phyloP scores from a whole-genome alignment of 2,329 filamentous ascomycete genomes.

The Bipolaris oryzae region DNA sequence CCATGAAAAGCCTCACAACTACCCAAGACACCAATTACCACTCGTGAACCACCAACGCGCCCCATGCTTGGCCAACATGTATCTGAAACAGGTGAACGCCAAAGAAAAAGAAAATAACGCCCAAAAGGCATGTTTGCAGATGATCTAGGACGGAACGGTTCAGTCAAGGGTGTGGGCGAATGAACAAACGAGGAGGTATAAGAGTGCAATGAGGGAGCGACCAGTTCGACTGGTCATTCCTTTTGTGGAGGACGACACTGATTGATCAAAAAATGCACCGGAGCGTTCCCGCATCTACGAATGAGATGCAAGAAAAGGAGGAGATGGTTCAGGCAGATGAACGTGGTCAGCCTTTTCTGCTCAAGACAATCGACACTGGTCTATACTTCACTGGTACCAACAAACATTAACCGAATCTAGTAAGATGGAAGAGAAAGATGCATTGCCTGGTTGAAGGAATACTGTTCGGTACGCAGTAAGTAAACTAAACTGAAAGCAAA shows the following conservation, averaged over 20 bases:
- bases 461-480: too few species aligned
- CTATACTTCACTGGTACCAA: not conserved
- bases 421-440: too few species aligned
- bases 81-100: slow-evolving; percentile 33
- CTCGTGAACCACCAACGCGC: slow-evolving; percentile 9
- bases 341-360: not conserved
- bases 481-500: too few species aligned
- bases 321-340: not conserved
- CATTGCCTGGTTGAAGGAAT: too few species aligned
- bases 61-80: slow-evolving; percentile 20
- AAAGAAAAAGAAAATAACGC: slow-evolving; percentile 15
- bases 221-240: slow-evolving; percentile 15
- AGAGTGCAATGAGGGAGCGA: slow-evolving; percentile 1
- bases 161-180: not conserved
- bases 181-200: not conserved
- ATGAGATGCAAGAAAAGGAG: not conserved
- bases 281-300: too few species aligned
- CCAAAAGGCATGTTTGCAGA: not conserved
- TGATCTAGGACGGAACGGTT: slow-evolving; percentile 12
- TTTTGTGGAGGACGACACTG: not conserved
- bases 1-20: slow-evolving; percentile 15
- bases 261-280: not conserved
- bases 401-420: too few species aligned
- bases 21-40: slow-evolving; percentile 30
- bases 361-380: not conserved